A percentile compares a stretch with the other conserved stretches of the same genome.
These are phyloP conservation scores for Malus orientalis DNA, from an alignment of 306 rosid species.

Conservation along the genomic window DNA sequence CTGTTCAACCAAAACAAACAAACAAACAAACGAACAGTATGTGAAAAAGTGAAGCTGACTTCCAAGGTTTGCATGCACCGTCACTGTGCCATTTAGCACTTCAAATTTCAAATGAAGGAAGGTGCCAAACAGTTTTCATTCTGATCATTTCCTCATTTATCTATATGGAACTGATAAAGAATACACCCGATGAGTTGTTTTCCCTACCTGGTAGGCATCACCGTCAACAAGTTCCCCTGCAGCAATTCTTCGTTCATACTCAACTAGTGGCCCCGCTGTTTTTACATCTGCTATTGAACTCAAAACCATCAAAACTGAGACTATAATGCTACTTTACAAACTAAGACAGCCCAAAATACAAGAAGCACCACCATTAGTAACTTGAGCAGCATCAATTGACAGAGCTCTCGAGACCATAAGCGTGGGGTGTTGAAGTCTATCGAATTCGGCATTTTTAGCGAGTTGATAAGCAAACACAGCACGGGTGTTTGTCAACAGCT, in stretches of 20 bases:
- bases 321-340: neutral
- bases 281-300: conserved; percentile 33
- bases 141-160: neutral
- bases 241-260: conserved; percentile 81
- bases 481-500: conserved; percentile 19
- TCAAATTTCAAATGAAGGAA: neutral
- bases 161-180: neutral
- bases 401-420: conserved; percentile 42
- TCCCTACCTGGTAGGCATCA: conserved; percentile 72
- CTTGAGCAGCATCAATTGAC: conserved; percentile 37
- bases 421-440: conserved; percentile 13
- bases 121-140: neutral
- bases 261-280: conserved; percentile 81
- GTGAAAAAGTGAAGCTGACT: neutral
- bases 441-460: conserved; percentile 22
- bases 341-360: neutral
- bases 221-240: conserved; percentile 80
- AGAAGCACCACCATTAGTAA: conserved; percentile 50
- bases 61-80: neutral
- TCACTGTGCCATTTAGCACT: neutral
- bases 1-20: neutral
- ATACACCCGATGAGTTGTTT: neutral
- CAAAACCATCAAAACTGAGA: conserved; percentile 12
- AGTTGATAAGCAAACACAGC: conserved; percentile 29
- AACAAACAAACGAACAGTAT: neutral